Conservation (phyloP, 1,139 yeast genomes). For the Nakaseomyces nivariensis region DNA sequence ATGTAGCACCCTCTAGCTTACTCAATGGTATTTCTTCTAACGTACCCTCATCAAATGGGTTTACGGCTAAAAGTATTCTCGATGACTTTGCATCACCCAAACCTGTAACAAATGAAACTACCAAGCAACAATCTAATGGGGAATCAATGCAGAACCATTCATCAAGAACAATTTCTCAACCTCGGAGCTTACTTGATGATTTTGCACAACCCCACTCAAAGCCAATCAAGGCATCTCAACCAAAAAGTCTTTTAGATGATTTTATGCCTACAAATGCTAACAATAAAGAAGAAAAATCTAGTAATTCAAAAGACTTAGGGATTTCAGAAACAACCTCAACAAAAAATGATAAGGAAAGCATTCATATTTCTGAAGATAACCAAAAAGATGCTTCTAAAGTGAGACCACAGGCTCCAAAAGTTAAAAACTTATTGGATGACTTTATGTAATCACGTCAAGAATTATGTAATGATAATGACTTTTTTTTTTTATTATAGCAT, state of each 20-base stretch:
- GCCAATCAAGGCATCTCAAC: not conserved
- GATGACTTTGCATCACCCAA: not conserved
- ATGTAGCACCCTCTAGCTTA: not conserved
- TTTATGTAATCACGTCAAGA: conserved; percentile 1
- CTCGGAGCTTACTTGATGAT: conserved; percentile 8
- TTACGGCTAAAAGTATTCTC: not conserved
- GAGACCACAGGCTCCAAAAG: not conserved
- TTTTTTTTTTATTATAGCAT: not conserved
- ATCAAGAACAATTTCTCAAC: not conserved
- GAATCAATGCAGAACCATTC: not conserved
- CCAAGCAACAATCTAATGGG: too few species aligned
- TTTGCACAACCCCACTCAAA: not conserved
- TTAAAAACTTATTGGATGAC: conserved; percentile 7
- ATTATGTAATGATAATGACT: not conserved
- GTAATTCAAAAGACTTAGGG: not conserved
- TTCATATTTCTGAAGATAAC: too few species aligned
- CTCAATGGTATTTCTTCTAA: not conserved
- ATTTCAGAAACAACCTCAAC: not conserved
- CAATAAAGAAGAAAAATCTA: not conserved
- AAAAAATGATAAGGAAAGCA: not conserved
- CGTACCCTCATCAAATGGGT: not conserved
- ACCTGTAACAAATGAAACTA: not conserved
- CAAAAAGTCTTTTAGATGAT: not conserved
- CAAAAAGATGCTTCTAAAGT: not conserved
- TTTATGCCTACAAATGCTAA: not conserved